Base-by-base conservation (phyloP, 1,284 basidiomycete genomes). In the Boletus sp. region DNA sequence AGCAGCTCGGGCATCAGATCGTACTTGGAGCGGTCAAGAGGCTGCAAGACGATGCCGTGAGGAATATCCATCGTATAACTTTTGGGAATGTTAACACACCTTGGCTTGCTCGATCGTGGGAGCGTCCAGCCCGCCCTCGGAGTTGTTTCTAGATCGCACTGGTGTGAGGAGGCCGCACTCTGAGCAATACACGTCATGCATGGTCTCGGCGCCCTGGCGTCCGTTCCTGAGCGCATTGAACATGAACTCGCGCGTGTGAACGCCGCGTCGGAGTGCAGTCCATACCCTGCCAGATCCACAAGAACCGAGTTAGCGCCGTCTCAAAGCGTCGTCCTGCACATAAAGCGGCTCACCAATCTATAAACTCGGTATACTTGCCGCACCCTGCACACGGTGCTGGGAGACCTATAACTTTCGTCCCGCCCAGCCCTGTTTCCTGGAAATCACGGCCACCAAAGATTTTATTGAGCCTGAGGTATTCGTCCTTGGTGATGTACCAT, bases 131-230 rank as follows among this genome's bases (percentile, higher is more conserved):
- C 55, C 56, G 9, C 55, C 55, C 17, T 56, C 55, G 10, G 39
- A 46, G 8, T 53, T 52, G 19, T 56, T 8, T 40, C 55, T 45
- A 3, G 56, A 56, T 5, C 55, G 46, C n/a, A 41, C 56, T 0
- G 9, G 9, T 2, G 53, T 56, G 25, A 56, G 29, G 12, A 50
- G n/a, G 12, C 55, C 55, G 6, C 55, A 57, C 32, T 59, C 54
- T 6, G 55, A 59, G 27, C 55, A 58, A 44, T 59, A 56, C 16
- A 58, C 57, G 7, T 58, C 55, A 6, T 57, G 57, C 55, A 57
- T 57, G 0, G 19, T 57, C 47, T 57, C 55, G 5, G 49, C 56
- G 6, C 55, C 56, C 33, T 57, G 55, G 4, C 53, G 46, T 9
- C 56, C 53, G 1, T 34, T 5, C 27, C 48, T 58, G 33, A 57